phyloP scores from a whole-genome alignment of 169 alveolate genomes.

The Eimeria tenella region DNA sequence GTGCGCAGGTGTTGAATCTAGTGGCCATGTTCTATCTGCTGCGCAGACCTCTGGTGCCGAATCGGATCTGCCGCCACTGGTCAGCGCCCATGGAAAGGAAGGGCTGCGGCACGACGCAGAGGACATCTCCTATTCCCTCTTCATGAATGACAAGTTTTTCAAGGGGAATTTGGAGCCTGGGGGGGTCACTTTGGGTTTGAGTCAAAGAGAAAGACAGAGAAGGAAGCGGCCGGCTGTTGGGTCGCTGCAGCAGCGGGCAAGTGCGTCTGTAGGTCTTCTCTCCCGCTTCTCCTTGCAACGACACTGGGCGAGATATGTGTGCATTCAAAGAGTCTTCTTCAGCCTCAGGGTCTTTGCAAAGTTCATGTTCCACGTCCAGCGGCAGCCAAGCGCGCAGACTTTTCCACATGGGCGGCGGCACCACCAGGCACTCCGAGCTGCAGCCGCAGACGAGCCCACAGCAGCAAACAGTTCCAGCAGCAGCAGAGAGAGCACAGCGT shows the following conservation, averaged over 20 bases:
- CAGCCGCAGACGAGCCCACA: not conserved
- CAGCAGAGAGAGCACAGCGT: too few species aligned
- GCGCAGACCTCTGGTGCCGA: slow-evolving; percentile 75
- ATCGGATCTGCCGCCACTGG: slow-evolving; percentile 68
- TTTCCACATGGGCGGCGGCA: slow-evolving; percentile 76
- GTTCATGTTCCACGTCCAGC: slow-evolving; percentile 33
- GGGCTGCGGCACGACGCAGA: slow-evolving; percentile 79
- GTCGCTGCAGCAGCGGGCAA: slow-evolving; percentile 45
- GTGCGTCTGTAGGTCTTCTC: slow-evolving; percentile 17
- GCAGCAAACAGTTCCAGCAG: not conserved
- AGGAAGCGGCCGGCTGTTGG: slow-evolving; percentile 56
- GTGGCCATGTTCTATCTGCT: not conserved
- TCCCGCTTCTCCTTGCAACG: not conserved
- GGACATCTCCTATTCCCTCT: slow-evolving; percentile 49
- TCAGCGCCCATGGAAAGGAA: slow-evolving; percentile 22
- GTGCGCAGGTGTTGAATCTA: not conserved
- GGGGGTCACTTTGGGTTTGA: not conserved
- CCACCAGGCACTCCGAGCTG: slow-evolving; percentile 79
- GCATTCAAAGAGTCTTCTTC: slow-evolving; percentile 26
- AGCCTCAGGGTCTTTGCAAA: slow-evolving; percentile 37
- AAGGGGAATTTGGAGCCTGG: slow-evolving; percentile 62
- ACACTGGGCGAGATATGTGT: not conserved
- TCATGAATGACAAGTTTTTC: slow-evolving; percentile 60
- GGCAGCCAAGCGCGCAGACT: slow-evolving; percentile 61
- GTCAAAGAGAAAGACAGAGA: slow-evolving; percentile 61